Evolutionary conservation across 331 rosid species (phyloP), one percentile per base, ranked within the genome.

Genomic region (Pyrus hybrid): DNA sequence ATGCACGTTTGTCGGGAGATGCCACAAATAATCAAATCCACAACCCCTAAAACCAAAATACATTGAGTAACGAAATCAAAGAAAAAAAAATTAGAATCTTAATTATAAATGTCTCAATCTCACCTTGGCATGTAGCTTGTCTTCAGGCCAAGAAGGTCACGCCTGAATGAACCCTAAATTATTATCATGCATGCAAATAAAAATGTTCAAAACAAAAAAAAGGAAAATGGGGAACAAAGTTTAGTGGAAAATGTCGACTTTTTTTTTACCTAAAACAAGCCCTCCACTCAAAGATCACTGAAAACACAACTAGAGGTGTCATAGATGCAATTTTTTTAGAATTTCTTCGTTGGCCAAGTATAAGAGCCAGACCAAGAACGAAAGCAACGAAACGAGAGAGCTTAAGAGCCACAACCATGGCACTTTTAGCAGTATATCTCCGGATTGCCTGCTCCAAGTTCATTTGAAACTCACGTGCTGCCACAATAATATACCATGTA

Each of bases 381-480:
- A 87, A 22, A 25, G 90, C 86, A 17, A 91, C 89, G 21, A 91
- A 68, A 63, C 86, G 65, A 45, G 93, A 88, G 71, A 91, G 92
- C 83, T 80, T 88, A 54, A 91, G 82, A 73, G 86, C 26, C n/a
- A 93, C 91, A 23, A 56, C 56, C 96, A 89, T 91, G 41, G 97
- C 98, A 6, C 79, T 80, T 78, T 86, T 89, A 21, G 97, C 98
- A 0, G 6, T 29, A 29, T 82, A 49, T 32, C 51, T 83, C 80
- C 0, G 93, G 86, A 26, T 81, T 69, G 75, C 90, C 89, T 67
- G 89, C 98, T 64, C 98, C 98, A 74, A 93, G 71, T 85, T 93
- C 98, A 80, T 89, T 91, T 30, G 97, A 89, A 47, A 91, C 93
- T 79, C 97, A 88, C 77, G 98, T 93, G 87, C 96, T 93, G 81